These are phyloP conservation scores for Asterophora lycoperdoides DNA, from an alignment of 768 basidiomycete genomes.

Conservation along the genomic window DNA sequence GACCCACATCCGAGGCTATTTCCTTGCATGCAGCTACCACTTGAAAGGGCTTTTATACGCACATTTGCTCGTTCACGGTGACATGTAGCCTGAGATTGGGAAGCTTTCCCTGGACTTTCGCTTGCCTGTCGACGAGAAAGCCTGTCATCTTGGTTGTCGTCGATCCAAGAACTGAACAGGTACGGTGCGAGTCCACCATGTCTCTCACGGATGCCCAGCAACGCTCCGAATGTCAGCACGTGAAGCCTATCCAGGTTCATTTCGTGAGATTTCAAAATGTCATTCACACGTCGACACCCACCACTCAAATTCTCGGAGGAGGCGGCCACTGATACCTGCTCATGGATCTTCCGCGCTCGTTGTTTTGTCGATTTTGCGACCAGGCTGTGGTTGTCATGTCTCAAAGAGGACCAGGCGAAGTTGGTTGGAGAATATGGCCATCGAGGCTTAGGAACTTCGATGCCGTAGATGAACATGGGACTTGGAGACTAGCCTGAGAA, in stretches of 20 bases:
- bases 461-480: background rate
- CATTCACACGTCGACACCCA: too few relatives aligned
- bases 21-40: conserved; percentile 21
- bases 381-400: too few relatives aligned
- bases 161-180: background rate
- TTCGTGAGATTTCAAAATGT: background rate
- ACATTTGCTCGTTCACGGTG: conserved; percentile 19
- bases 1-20: conserved; percentile 16
- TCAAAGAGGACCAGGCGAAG: background rate
- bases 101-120: conserved; percentile 22
- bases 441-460: conserved; percentile 1
- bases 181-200: conserved; percentile 24
- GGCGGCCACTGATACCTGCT: conserved; percentile 23
- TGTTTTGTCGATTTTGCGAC: too few relatives aligned
- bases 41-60: conserved; percentile 16
- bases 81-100: conserved; percentile 21
- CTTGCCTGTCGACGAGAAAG: conserved; percentile 15
- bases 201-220: conserved; percentile 21
- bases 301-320: conserved; percentile 26
- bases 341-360: too few relatives aligned
- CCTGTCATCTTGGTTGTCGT: background rate
- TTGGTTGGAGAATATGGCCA: conserved; percentile 1
- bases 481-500: too few relatives aligned
- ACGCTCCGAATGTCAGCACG: conserved; percentile 22
- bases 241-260: conserved; percentile 17